phyloP scores from a whole-genome alignment of 805 yeast genomes.

The Blastobotrys peoriensis region DNA sequence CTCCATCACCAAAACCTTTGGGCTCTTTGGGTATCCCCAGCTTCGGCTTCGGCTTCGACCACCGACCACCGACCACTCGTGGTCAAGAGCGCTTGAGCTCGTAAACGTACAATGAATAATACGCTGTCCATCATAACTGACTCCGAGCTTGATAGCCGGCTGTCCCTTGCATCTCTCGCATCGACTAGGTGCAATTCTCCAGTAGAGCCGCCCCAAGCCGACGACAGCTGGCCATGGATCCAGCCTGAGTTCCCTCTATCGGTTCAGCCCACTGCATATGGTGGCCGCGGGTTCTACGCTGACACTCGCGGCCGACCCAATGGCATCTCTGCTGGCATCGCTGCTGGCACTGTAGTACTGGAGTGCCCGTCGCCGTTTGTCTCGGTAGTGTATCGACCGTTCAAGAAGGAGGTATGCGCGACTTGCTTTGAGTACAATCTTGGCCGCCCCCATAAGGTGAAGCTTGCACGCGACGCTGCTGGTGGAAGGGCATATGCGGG shows the following conservation, averaged over 20 bases:
- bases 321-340: constrained; percentile 26
- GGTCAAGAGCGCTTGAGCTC: too few species aligned
- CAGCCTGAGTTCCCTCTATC: not conserved
- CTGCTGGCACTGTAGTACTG: constrained; percentile 38
- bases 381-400: constrained; percentile 43
- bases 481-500: constrained; percentile 33
- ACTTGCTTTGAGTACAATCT: constrained; percentile 44
- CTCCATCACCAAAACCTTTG: not conserved
- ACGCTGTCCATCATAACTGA: not conserved
- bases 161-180: not conserved
- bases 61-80: too few species aligned
- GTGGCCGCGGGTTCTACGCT: constrained; percentile 63
- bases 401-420: constrained; percentile 58
- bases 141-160: not conserved
- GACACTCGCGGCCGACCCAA: constrained; percentile 1
- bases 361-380: constrained; percentile 40
- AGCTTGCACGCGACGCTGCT: constrained; percentile 21
- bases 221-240: not conserved
- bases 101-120: too few species aligned
- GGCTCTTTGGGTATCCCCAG: not conserved
- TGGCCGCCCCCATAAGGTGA: constrained; percentile 43
- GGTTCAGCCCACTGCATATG: constrained; percentile 36
- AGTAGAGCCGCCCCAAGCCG: not conserved
- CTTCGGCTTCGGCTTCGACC: not conserved
- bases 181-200: not conserved